Evolutionary conservation across 2,329 filamentous ascomycete species (phyloP).

Genomic region (Aureobasidium melanogenum): DNA sequence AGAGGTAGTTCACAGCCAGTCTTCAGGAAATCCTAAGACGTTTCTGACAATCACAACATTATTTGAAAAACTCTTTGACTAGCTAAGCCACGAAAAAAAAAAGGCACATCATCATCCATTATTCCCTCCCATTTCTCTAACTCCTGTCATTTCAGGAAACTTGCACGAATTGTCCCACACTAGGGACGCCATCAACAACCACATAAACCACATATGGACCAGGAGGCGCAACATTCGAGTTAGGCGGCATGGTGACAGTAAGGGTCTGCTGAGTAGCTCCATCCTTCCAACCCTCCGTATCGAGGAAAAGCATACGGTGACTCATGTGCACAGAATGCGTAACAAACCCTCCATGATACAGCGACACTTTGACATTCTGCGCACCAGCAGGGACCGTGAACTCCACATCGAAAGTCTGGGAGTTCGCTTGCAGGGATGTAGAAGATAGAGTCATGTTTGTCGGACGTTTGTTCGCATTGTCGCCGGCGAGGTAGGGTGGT

Average conservation of each 20-base stretch:
- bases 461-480: constrained; percentile 40
- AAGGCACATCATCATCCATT: not conserved
- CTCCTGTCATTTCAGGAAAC: not conserved
- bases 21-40: too few relatives aligned
- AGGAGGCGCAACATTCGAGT: constrained; percentile 47
- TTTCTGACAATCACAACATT: not conserved
- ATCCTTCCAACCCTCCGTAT: constrained; percentile 26
- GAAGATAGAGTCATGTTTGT: constrained; percentile 38
- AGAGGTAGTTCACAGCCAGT: too few relatives aligned
- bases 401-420: constrained; percentile 37
- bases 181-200: constrained; percentile 46
- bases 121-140: not conserved
- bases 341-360: constrained; percentile 52
- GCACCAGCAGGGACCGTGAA: constrained; percentile 38
- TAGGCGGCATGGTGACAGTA: constrained; percentile 46
- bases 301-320: constrained; percentile 48
- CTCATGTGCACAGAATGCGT: constrained; percentile 55
- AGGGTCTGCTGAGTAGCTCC: constrained; percentile 39
- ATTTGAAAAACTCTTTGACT: not conserved
- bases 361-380: constrained; percentile 38
- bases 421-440: constrained; percentile 35
- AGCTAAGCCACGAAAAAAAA: not conserved
- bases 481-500: constrained; percentile 50
- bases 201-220: constrained; percentile 54
- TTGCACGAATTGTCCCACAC: constrained; percentile 12